phyloP scores from a whole-genome alignment of 2,329 filamentous ascomycete genomes.

The Coccinonectria pachysandricola region DNA sequence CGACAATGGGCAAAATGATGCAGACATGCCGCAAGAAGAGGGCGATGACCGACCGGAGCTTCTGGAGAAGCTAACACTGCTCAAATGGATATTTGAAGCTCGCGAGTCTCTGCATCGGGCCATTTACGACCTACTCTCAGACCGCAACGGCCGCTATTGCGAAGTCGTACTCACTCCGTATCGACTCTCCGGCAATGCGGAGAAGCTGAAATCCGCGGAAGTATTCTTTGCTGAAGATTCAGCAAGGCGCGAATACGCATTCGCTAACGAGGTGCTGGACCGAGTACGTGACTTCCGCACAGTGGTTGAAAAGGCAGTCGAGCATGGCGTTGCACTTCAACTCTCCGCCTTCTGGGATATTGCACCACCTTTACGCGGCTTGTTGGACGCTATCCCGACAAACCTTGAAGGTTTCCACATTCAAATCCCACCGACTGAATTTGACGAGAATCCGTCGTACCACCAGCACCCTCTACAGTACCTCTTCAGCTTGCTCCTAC shows the following conservation, averaged over 20 bases:
- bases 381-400: slow-evolving; percentile 70
- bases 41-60: slow-evolving; percentile 92
- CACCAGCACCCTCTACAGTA: slow-evolving; percentile 78
- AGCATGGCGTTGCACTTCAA: slow-evolving; percentile 81
- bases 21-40: slow-evolving; percentile 85
- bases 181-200: slow-evolving; percentile 58
- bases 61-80: slow-evolving; percentile 81
- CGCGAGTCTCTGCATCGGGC: slow-evolving; percentile 81
- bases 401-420: slow-evolving; percentile 53
- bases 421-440: slow-evolving; percentile 68
- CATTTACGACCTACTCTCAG: slow-evolving; percentile 72
- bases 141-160: slow-evolving; percentile 78
- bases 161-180: slow-evolving; percentile 78
- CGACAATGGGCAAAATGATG: slow-evolving; percentile 50
- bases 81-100: slow-evolving; percentile 96
- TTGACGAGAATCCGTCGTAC: slow-evolving; percentile 78
- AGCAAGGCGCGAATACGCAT: slow-evolving; percentile 58
- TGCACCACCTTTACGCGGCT: slow-evolving; percentile 65
- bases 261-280: slow-evolving; percentile 60
- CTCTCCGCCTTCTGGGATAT: slow-evolving; percentile 97
- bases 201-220: slow-evolving; percentile 69
- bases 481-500: slow-evolving; percentile 71
- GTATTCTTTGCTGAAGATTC: slow-evolving; percentile 77
- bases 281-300: slow-evolving; percentile 68
- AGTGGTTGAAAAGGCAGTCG: slow-evolving; percentile 75